Evolutionary conservation across 768 basidiomycete species (phyloP).

Genomic region (Gautieria morchelliformis): DNA sequence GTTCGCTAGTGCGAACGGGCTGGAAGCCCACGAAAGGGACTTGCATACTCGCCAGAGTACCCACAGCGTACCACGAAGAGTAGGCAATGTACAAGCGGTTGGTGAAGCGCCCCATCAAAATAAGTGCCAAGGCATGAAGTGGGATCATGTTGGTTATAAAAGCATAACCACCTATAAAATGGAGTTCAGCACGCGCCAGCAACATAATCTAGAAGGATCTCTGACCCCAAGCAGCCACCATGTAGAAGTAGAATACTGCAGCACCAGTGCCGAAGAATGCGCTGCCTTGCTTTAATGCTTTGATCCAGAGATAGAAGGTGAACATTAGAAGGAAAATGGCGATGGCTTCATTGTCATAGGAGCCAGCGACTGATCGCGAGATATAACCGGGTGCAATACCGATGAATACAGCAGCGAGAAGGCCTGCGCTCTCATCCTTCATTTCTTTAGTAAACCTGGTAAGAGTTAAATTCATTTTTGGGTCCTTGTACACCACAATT

Average conservation of each 20-base stretch:
- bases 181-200: conserved; percentile 6
- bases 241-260: conserved; percentile 98
- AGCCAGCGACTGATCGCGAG: conserved; percentile 96
- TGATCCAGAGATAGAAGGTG: conserved; percentile 97
- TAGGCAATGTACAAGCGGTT: conserved; percentile 90
- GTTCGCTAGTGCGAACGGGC: conserved; percentile 94
- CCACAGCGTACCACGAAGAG: conserved; percentile 96
- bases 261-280: conserved; percentile 85
- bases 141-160: conserved; percentile 99
- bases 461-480: background rate
- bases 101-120: conserved; percentile 94
- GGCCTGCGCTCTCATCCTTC: conserved; percentile 89
- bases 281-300: conserved; percentile 88
- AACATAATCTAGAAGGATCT: background rate
- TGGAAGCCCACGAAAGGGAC: conserved; percentile 99
- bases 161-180: conserved; percentile 74
- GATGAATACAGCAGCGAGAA: conserved; percentile 97
- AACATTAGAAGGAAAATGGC: conserved; percentile 99
- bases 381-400: conserved; percentile 98
- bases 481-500: background rate
- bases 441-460: conserved; percentile 90
- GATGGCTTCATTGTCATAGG: conserved; percentile 99
- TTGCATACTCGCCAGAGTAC: conserved; percentile 96
- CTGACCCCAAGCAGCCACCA: conserved; percentile 99
- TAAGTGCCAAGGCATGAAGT: conserved; percentile 85